Evolutionary conservation across 495 filamentous ascomycete species (phyloP), one percentile per base, ranked within the genome.

Genomic region (Tuber calosporum): DNA sequence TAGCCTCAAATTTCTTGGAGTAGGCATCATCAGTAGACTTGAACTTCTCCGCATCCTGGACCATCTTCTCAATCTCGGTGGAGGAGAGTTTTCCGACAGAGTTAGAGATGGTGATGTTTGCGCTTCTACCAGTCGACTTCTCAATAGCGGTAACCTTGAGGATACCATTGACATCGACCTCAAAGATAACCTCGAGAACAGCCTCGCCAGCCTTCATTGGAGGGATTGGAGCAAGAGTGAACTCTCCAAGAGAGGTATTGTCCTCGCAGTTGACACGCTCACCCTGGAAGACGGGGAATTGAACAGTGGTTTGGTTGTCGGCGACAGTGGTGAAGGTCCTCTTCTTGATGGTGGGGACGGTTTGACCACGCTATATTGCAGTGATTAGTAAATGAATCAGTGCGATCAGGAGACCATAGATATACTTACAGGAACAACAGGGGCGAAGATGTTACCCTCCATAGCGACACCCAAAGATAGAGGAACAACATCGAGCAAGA

Each of bases 81-180:
- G 91, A 91, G 66, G 93, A 97, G 72, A 99, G 92, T 87, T 99
- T 99, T 83, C 95, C 95, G 82, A 99, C 95, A 73, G 95, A 96
- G 89, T 99, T 99, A 83, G 93, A 94, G 85, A 99, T 99, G 82
- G 96, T 98, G 84, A 99, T 99, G 88, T 99, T 99, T 84, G 95
- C 95, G 81, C 88, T 94, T 81, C 96, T 93, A 79, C 95, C 95
- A 67, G 96, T 97, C 77, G 94, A 93, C 91, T 99, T 99, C 88
- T 99, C 95, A 53, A 93, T 97, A 77, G 95, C 95, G 77, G 96
- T 99, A 79, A 99, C 95, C 89, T 99, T 99, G 82, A 99, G 90
- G 84, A 99, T 98, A 90, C 95, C 95, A 86, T 99, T 99, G 88
- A 97, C 95, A 79, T 99, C 95, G 82, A 99, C 95, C 86, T 99